Conservation (phyloP, 2,329 filamentous ascomycete species). For the Chaetomium olivaceum region DNA sequence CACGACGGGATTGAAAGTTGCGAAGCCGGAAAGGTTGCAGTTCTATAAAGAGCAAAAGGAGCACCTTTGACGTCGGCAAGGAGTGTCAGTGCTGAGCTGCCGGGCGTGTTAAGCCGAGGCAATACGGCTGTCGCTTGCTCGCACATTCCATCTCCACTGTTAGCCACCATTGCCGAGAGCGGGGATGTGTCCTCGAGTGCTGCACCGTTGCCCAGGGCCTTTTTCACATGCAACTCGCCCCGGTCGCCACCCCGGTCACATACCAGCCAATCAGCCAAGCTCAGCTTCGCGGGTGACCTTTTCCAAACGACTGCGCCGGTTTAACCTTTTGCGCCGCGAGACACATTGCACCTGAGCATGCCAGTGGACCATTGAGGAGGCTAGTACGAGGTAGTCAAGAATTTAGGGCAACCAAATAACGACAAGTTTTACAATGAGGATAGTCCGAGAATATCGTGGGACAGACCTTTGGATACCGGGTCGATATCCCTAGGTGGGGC, state of each 20-base stretch:
- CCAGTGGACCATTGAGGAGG: background rate
- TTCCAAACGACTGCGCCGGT: conserved; percentile 22
- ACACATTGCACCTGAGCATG: background rate
- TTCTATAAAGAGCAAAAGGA: conserved; percentile 24
- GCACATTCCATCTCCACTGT: conserved; percentile 23
- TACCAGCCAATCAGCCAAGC: conserved; percentile 4
- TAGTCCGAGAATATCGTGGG: background rate
- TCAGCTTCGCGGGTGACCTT: conserved; percentile 24
- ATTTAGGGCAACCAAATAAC: too few relatives aligned
- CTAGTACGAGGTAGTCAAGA: background rate
- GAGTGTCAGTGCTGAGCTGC: conserved; percentile 25
- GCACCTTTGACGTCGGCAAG: conserved; percentile 30
- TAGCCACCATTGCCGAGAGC: conserved; percentile 30
- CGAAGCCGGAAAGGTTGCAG: conserved; percentile 16
- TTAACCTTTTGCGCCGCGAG: conserved; percentile 10
- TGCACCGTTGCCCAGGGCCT: conserved; percentile 9
- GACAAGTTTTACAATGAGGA: background rate
- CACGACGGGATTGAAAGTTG: conserved; percentile 6
- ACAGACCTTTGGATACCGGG: background rate
- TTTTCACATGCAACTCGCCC: conserved; percentile 31
- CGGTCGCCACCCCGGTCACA: background rate
- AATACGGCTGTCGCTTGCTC: conserved; percentile 25
- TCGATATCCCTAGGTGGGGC: background rate
- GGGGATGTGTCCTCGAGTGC: background rate
- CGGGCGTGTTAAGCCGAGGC: conserved; percentile 33